phyloP scores from a whole-genome alignment of 1,284 basidiomycete species.

The Peniophora sp. region DNA sequence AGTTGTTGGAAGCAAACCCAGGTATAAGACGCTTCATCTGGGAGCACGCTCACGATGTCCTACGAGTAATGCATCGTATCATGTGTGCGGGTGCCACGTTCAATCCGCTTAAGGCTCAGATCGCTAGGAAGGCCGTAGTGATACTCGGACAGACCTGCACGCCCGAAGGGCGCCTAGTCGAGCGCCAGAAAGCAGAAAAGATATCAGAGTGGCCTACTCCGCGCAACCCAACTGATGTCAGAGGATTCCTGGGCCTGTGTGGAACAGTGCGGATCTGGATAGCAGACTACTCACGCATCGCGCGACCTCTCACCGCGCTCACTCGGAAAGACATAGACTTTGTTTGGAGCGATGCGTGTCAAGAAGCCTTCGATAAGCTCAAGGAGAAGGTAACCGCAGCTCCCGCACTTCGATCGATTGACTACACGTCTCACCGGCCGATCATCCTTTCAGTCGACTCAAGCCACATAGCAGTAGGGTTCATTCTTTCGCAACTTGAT shows the following conservation, averaged over 20 bases:
- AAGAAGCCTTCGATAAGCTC: conserved; percentile 19
- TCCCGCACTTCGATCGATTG: conserved; percentile 18
- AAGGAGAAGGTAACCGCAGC: conserved; percentile 18
- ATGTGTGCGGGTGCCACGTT: conserved; percentile 14
- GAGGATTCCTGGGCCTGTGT: conserved; percentile 21
- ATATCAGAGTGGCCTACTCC: conserved; percentile 20
- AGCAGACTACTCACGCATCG: conserved; percentile 16
- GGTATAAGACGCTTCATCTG: conserved; percentile 26
- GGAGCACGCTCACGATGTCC: conserved; percentile 24
- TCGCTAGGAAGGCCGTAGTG: conserved; percentile 8
- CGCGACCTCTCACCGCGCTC: conserved; percentile 18
- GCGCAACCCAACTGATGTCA: conserved; percentile 18
- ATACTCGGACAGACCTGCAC: conserved; percentile 17
- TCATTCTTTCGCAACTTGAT: conserved; percentile 21
- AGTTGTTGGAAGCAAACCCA: conserved; percentile 22
- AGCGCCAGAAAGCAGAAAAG: conserved; percentile 17
- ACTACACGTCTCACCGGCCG: conserved; percentile 16
- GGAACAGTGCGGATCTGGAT: conserved; percentile 24
- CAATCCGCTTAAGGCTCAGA: conserved; percentile 12
- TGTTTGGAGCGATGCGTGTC: conserved; percentile 16
- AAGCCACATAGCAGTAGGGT: conserved; percentile 24
- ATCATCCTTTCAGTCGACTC: conserved; percentile 27
- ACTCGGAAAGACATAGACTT: conserved; percentile 15
- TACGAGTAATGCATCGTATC: conserved; percentile 20
- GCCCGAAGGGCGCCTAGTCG: conserved; percentile 16